These are phyloP conservation scores for Erythrophleum fordii DNA, from an alignment of 306 rosid species.

Conservation along the genomic window DNA sequence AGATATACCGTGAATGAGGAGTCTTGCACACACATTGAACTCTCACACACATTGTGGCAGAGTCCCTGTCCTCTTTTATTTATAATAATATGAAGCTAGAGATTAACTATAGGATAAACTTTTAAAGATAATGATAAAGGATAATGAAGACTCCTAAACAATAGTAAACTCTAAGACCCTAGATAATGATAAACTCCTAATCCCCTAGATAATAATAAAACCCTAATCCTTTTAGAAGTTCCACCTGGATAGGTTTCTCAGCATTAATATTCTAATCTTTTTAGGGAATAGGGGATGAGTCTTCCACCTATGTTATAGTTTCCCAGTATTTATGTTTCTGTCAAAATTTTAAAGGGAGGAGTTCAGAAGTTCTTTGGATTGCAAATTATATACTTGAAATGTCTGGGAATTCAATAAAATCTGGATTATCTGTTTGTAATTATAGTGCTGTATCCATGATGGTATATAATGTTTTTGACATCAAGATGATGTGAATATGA, in stretches of 20 bases:
- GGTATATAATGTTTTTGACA: conserved; percentile 9
- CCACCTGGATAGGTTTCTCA: not conserved
- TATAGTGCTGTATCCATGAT: not conserved
- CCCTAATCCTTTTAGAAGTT: not conserved
- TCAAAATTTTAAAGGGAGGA: not conserved
- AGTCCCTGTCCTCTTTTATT: not conserved
- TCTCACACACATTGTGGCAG: not conserved
- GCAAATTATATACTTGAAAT: not conserved
- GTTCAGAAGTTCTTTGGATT: not conserved
- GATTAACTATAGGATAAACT: not conserved
- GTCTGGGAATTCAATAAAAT: not conserved
- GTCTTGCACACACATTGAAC: not conserved
- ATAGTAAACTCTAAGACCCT: not conserved
- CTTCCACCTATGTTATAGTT: not conserved
- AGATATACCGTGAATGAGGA: not conserved
- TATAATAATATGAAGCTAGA: not conserved
- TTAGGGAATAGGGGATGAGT: not conserved
- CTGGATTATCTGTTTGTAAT: not conserved
- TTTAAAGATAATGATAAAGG: not conserved
- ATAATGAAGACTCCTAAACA: not conserved
- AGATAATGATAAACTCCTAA: not conserved
- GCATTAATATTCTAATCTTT: not conserved
- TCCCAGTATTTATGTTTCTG: not conserved
- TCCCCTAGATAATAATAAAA: not conserved
- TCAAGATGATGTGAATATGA: conserved; percentile 3